phyloP scores from a whole-genome alignment of 352 stramenopile genomes.

The Albugo candida region DNA sequence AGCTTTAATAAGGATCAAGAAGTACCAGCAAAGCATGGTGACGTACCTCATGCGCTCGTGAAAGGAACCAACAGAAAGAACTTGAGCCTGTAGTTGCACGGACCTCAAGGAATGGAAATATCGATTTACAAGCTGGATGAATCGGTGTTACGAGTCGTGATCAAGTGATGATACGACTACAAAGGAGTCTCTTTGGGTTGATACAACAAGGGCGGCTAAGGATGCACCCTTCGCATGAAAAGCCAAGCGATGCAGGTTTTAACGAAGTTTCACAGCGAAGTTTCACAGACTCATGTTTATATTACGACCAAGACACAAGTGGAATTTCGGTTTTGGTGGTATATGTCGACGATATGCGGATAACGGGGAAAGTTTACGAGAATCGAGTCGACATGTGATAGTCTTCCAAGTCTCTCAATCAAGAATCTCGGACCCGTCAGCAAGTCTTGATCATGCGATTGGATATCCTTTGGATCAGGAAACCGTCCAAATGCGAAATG shows the following conservation, averaged over 20 bases:
- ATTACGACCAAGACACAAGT: background rate
- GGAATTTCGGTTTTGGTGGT: slow-evolving; percentile 4
- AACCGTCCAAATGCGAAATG: too few species aligned
- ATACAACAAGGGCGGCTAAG: background rate
- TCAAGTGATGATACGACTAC: slow-evolving; percentile 8
- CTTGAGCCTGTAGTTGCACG: too few species aligned
- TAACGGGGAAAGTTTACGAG: slow-evolving; percentile 1
- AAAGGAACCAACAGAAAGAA: too few species aligned
- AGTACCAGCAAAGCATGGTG: too few species aligned
- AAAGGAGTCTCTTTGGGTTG: slow-evolving; percentile 4
- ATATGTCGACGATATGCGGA: slow-evolving; percentile 18
- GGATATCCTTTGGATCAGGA: too few species aligned
- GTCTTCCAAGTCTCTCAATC: slow-evolving; percentile 6
- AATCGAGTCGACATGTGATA: slow-evolving; percentile 6
- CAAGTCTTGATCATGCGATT: slow-evolving; percentile 16
- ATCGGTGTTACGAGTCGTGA: slow-evolving; percentile 2
- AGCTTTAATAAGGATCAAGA: background rate
- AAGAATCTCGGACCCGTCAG: slow-evolving; percentile 12
- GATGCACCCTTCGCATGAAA: slow-evolving; percentile 1
- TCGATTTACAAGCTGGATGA: background rate
- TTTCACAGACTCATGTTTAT: background rate
- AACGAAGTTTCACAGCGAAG: too few species aligned
- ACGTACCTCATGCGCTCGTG: too few species aligned
- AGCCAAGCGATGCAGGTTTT: background rate
- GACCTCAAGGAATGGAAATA: too few species aligned